phyloP scores from a whole-genome alignment of 2,329 filamentous ascomycete species.

The Colletotrichum tropicale region DNA sequence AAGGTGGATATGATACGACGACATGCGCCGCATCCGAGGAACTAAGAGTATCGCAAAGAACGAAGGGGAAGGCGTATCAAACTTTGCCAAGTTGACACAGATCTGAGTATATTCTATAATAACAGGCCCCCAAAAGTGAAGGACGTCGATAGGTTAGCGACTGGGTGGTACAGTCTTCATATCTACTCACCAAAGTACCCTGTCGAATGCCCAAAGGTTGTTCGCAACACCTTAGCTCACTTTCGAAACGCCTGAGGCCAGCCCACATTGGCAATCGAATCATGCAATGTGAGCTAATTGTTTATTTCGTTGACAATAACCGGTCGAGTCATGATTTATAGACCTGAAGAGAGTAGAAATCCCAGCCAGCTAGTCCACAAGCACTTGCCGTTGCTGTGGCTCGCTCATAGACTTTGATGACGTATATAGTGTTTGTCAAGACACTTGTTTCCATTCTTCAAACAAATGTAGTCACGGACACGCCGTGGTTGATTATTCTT shows the following conservation, averaged over 20 bases:
- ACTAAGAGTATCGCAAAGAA: neutral
- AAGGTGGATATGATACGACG: no score
- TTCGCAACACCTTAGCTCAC: neutral
- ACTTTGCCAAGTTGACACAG: fast-evolving
- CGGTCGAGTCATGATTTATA: neutral
- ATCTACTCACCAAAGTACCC: neutral
- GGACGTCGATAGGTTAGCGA: neutral
- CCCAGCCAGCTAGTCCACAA: neutral
- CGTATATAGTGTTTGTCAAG: neutral
- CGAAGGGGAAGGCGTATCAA: neutral
- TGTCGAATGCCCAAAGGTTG: neutral
- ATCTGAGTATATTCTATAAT: fast-evolving
- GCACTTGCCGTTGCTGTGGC: neutral
- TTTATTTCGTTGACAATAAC: neutral
- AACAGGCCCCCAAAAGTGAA: neutral
- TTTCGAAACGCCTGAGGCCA: neutral
- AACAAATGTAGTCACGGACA: neutral
- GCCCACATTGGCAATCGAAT: neutral
- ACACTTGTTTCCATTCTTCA: neutral
- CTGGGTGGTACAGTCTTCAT: neutral
- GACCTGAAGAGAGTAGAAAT: neutral
- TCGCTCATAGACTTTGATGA: fast-evolving
- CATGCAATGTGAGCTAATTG: fast-evolving
- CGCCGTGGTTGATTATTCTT: neutral
- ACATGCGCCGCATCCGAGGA: neutral